Conservation (phyloP, 257 asterid species). For the Eustoma russellianum region DNA sequence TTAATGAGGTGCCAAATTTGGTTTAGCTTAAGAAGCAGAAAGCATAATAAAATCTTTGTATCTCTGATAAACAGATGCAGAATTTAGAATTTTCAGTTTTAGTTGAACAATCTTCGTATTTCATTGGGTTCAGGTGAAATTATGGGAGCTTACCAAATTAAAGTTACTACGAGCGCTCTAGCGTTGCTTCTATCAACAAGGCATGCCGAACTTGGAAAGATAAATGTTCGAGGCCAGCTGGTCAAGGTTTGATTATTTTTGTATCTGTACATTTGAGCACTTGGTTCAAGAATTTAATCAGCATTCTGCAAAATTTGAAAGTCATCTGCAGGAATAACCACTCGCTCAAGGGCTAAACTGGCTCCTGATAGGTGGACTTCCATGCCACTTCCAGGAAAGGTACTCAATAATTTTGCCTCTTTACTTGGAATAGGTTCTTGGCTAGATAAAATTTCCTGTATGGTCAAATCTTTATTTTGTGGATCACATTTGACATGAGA, state of each 20-base stretch:
- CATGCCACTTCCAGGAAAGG: constrained; percentile 81
- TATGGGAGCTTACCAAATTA: constrained; percentile 90
- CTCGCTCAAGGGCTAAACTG: constrained; percentile 83
- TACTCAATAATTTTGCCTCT: constrained; percentile 13
- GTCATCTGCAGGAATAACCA: constrained; percentile 72
- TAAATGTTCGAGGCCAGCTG: constrained; percentile 67
- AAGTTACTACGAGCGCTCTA: constrained; percentile 84
- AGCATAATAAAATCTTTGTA: too few relatives aligned
- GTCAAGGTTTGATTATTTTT: constrained; percentile 45
- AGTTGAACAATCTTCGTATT: constrained; percentile 71
- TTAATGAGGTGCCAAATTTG: too few relatives aligned
- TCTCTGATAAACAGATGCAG: too few relatives aligned
- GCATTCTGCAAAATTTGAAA: constrained; percentile 20
- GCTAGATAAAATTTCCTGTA: neutral
- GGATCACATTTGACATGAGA: neutral
- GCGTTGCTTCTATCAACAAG: constrained; percentile 69
- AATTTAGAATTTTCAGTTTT: too few relatives aligned
- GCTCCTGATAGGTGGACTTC: constrained; percentile 80
- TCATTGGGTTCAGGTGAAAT: constrained; percentile 62
- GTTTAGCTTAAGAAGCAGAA: too few relatives aligned
- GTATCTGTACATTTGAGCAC: neutral
- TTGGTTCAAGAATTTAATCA: constrained; percentile 13
- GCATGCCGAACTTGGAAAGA: constrained; percentile 58
- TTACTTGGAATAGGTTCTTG: neutral
- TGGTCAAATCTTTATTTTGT: neutral